Conservation (phyloP, 2,329 filamentous ascomycete genomes). For the Rhynchosporium graminicola region DNA sequence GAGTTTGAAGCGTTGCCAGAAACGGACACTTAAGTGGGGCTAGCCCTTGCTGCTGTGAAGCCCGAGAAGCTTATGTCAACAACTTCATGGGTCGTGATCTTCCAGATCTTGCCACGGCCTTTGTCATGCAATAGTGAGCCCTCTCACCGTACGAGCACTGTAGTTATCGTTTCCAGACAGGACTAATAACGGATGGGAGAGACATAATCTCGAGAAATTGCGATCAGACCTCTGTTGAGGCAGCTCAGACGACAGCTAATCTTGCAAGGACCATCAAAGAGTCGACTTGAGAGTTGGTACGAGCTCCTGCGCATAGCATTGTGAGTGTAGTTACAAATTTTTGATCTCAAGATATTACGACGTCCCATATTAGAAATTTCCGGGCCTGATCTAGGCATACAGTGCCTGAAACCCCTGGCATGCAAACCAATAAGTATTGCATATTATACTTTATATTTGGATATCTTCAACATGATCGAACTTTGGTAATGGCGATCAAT, state of each 20-base stretch:
- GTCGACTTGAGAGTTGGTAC: background rate
- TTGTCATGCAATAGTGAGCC: background rate
- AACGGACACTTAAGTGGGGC: background rate
- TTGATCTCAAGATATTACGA: too few relatives aligned
- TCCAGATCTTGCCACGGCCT: background rate
- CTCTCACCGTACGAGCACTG: background rate
- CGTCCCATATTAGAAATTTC: too few relatives aligned
- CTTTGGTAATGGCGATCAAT: background rate
- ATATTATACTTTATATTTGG: too few relatives aligned
- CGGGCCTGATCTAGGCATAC: too few relatives aligned
- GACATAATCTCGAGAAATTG: too few relatives aligned
- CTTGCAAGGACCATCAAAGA: background rate
- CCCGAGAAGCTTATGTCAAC: background rate
- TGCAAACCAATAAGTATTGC: too few relatives aligned
- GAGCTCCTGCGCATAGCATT: background rate
- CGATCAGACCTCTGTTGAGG: background rate
- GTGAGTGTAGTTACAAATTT: background rate
- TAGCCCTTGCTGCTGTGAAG: background rate
- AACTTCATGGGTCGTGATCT: background rate
- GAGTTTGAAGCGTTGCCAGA: slow-evolving; percentile 11
- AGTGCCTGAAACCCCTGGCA: too few relatives aligned
- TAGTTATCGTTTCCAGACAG: too few relatives aligned
- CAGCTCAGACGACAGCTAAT: background rate
- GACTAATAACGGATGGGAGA: background rate
- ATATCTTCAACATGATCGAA: background rate